Evolutionary conservation across 1,284 basidiomycete species (phyloP).

Genomic region (Cronartium quercuum): DNA sequence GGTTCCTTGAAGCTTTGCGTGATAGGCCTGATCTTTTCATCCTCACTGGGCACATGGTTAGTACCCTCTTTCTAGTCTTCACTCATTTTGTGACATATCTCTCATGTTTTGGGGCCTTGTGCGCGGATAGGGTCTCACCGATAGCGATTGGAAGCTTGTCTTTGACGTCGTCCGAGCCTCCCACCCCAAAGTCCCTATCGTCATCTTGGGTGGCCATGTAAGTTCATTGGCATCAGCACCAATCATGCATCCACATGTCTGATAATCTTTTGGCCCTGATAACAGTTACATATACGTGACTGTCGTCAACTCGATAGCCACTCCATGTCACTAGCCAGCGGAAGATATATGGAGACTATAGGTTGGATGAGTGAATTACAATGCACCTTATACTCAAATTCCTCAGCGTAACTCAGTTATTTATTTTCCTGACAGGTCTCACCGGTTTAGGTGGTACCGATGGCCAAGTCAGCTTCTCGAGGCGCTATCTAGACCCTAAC

Average conservation of each 20-base stretch:
- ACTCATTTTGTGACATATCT: conserved; percentile 50
- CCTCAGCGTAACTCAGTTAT: neutral
- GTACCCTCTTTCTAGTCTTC: neutral
- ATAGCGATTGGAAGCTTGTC: conserved; percentile 60
- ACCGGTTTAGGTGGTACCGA: conserved; percentile 36
- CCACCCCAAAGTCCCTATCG: conserved; percentile 66
- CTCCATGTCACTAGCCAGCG: conserved; percentile 68
- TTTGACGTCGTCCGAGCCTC: conserved; percentile 66
- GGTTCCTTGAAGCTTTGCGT: conserved; percentile 69
- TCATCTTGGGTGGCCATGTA: conserved; percentile 64
- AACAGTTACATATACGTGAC: conserved; percentile 67
- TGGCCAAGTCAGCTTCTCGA: conserved; percentile 58
- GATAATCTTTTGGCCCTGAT: neutral
- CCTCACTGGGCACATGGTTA: conserved; percentile 57
- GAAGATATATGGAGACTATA: conserved; percentile 79
- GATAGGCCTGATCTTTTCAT: conserved; percentile 77
- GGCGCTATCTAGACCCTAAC: conserved; percentile 69
- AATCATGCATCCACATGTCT: neutral
- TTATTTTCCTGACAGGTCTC: conserved; percentile 38
- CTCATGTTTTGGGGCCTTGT: conserved; percentile 48
- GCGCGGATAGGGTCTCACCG: conserved; percentile 42
- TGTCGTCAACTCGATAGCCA: conserved; percentile 62
- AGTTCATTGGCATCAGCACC: conserved; percentile 15
- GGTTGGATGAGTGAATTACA: conserved; percentile 52
- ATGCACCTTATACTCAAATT: neutral